phyloP scores from a whole-genome alignment of 768 basidiomycete species.

The Termitomyces sp. region DNA sequence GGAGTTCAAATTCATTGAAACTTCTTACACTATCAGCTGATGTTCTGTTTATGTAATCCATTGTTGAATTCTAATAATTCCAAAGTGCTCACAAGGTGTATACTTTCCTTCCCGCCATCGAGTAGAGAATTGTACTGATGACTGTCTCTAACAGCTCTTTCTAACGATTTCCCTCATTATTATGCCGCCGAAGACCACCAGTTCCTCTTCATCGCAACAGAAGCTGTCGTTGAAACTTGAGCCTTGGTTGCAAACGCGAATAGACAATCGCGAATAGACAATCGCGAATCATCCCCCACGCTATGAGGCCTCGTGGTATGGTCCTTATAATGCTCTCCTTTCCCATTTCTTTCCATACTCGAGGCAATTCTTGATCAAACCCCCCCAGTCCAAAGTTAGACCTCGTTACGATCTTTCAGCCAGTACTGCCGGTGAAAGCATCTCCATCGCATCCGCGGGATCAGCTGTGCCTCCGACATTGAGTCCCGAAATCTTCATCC shows the following conservation, averaged over 20 bases:
- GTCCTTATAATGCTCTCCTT: background rate
- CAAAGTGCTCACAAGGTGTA: background rate
- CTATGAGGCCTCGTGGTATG: background rate
- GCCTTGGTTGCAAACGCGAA: background rate
- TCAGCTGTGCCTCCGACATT: no score
- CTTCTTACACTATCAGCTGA: no score
- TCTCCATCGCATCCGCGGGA: no score
- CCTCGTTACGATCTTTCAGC: background rate
- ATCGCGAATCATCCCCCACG: background rate
- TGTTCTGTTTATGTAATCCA: no score
- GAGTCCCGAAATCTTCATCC: no score
- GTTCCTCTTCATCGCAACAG: background rate
- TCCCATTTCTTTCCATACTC: background rate
- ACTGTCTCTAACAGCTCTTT: background rate
- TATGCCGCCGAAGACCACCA: background rate
- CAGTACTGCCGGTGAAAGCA: no score
- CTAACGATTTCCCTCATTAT: background rate
- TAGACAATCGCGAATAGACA: no score
- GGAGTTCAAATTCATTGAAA: no score
- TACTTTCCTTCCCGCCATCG: background rate
- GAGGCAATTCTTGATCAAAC: background rate
- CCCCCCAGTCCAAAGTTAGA: slow-evolving; percentile 1
- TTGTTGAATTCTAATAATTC: no score
- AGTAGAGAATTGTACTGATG: background rate
- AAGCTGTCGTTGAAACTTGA: background rate